Evolutionary conservation across 73 alveolate genomes (phyloP).

Genomic region (Tetrahymena elliotti): DNA sequence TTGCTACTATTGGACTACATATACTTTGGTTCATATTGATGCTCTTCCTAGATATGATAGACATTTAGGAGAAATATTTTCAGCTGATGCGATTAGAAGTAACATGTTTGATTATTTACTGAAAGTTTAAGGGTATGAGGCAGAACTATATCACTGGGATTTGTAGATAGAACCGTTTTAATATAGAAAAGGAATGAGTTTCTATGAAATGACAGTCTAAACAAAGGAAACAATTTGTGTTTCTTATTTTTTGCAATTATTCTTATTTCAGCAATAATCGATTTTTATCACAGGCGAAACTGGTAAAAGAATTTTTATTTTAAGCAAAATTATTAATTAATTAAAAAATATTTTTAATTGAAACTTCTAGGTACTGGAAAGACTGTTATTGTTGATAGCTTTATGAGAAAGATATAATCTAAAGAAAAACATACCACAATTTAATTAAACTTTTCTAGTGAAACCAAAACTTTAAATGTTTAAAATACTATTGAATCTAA

Average conservation of each 20-base stretch:
- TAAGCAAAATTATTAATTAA: neutral
- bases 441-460: conserved; percentile 81
- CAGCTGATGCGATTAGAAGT: conserved; percentile 17
- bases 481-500: conserved; percentile 80
- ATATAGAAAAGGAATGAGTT: conserved; percentile 51
- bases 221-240: conserved; percentile 91
- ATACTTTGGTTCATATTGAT: neutral
- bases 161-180: conserved; percentile 46
- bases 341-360: neutral
- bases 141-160: conserved; percentile 42
- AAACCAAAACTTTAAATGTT: conserved; percentile 76
- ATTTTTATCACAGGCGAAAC: conserved; percentile 84
- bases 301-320: conserved; percentile 39
- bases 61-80: conserved; percentile 36
- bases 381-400: conserved; percentile 72
- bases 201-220: conserved; percentile 77
- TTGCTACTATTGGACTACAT: neutral
- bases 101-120: neutral
- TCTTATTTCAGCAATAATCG: conserved; percentile 58
- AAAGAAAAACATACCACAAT: conserved; percentile 70
- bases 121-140: neutral
- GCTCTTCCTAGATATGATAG: conserved; percentile 58
- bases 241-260: conserved; percentile 71
- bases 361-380: conserved; percentile 62
- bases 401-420: conserved; percentile 52